Conservation (phyloP, 176 grass and related monocot species). For the Triticum monococcum region DNA sequence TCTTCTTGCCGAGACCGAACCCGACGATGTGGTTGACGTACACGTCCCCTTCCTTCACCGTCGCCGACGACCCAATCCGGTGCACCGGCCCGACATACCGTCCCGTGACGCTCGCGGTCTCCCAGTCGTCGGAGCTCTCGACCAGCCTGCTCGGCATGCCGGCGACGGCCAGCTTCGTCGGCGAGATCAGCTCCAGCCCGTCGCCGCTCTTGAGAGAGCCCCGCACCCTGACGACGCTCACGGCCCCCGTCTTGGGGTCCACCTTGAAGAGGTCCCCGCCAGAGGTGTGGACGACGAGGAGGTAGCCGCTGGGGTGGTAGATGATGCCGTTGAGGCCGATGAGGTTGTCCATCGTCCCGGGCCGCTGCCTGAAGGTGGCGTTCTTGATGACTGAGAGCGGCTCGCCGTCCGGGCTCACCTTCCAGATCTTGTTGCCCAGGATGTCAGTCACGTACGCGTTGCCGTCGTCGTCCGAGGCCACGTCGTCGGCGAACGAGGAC, state of each 20-base stretch:
- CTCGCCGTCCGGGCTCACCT: slow-evolving; percentile 62
- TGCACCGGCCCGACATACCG: slow-evolving; percentile 65
- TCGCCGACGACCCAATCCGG: slow-evolving; percentile 66
- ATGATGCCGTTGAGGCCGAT: slow-evolving; percentile 76
- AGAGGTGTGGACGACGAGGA: slow-evolving; percentile 80
- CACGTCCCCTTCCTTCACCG: slow-evolving; percentile 74
- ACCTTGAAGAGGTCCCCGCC: slow-evolving; percentile 85
- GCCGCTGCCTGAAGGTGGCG: slow-evolving; percentile 52
- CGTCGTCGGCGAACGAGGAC: slow-evolving; percentile 66
- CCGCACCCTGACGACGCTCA: slow-evolving; percentile 50
- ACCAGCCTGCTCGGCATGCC: slow-evolving; percentile 64
- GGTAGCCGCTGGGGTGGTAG: slow-evolving; percentile 79
- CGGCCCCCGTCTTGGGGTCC: slow-evolving; percentile 30
- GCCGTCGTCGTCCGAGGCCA: slow-evolving; percentile 70
- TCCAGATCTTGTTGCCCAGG: slow-evolving; percentile 82
- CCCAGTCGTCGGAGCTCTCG: slow-evolving; percentile 86
- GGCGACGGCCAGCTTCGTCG: slow-evolving; percentile 57
- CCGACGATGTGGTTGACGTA: slow-evolving; percentile 89
- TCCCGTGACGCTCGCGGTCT: slow-evolving; percentile 57
- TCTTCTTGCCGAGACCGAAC: slow-evolving; percentile 66
- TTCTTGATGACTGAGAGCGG: slow-evolving; percentile 61
- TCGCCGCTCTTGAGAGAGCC: slow-evolving; percentile 71
- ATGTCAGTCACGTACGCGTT: slow-evolving; percentile 80
- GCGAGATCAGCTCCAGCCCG: slow-evolving; percentile 76
- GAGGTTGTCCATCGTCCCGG: slow-evolving; percentile 51